Evolutionary conservation across 495 filamentous ascomycete genomes (phyloP), one percentile per base, ranked within the genome.

Genomic region (Tirmania nivea): DNA sequence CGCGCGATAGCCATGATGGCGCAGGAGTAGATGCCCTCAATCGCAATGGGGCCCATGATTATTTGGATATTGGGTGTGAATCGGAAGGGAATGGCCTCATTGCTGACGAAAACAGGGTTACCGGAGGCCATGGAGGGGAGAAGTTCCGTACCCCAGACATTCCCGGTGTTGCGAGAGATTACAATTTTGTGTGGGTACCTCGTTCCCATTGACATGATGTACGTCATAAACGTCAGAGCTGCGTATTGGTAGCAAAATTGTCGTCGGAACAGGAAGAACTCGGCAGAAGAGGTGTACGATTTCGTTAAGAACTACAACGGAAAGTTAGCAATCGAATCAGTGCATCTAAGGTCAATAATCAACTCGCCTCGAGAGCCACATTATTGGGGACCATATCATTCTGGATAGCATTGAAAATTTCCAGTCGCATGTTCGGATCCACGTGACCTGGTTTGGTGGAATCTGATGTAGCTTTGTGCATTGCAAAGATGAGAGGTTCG

Each of bases 201-300:
- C 60, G 82, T 81, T 66, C 83, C 82, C 75, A 96, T 95, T 71
- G 86, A 85, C 70, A 99, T 83, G 56, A 92, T 81, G 64, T 94
- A 96, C 36, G 92, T 99, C 83, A 99, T 93, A 71, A 96, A 99
- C 11, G 88, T 94, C 53, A 95, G 75, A 2, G 87, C 80, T n/a
- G 90, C 87, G 50, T 94, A 79, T 68, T 96, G 90, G 69, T 95
- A 95, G 34, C 84, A 80, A 67, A 96, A 95, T 54, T 93, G 86
- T 50, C 87, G 79, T 47, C 89, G 80, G 82, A 99, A 99, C 39
- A 96, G 78, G 84, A 88, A 96, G 74, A 96, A 94, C 61, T 94
- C 88, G 21, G 83, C 74, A 63, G 82, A 96, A 48, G 84, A 83
- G 52, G 90, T 84, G 67, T 89, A 94, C 9, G 78, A 64, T 52